Percentiles rank a stretch among this genome's conserved stretches.
phyloP scores from a whole-genome alignment of 2,329 filamentous ascomycete species.

The Fusarium luffae region DNA sequence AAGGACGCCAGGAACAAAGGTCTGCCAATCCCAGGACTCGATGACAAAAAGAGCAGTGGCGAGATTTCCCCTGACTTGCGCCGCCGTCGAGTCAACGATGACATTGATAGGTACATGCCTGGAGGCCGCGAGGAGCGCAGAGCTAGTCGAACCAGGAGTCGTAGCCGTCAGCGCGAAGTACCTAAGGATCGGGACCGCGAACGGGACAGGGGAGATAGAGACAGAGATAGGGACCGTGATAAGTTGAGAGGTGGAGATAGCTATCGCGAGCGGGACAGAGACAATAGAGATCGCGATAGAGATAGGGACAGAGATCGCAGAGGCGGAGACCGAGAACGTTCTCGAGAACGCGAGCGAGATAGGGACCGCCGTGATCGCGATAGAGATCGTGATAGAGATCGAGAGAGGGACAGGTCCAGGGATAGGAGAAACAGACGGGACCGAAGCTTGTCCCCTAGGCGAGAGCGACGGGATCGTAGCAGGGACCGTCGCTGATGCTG shows the following conservation, averaged over 20 bases:
- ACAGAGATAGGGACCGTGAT: slow-evolving; percentile 44
- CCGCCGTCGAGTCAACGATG: slow-evolving; percentile 43
- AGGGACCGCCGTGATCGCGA: slow-evolving; percentile 46
- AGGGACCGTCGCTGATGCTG: slow-evolving; percentile 55
- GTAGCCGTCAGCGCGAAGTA: slow-evolving; percentile 49
- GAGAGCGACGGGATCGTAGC: slow-evolving; percentile 53
- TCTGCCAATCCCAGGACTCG: slow-evolving; percentile 67
- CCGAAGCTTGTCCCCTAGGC: slow-evolving; percentile 50
- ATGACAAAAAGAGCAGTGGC: slow-evolving; percentile 60
- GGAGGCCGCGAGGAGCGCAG: slow-evolving; percentile 56
- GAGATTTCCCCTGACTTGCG: slow-evolving; percentile 59
- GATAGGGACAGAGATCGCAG: slow-evolving; percentile 48
- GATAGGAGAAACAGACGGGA: slow-evolving; percentile 43
- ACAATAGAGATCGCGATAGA: slow-evolving; percentile 44
- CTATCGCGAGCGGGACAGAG: slow-evolving; percentile 34
- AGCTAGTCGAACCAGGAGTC: slow-evolving; percentile 51
- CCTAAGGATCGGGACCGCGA: slow-evolving; percentile 52
- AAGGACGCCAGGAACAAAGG: slow-evolving; percentile 70
- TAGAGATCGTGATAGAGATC: slow-evolving; percentile 22
- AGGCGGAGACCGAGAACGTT: slow-evolving; percentile 51
- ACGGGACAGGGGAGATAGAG: slow-evolving; percentile 37
- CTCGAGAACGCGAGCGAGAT: slow-evolving; percentile 48
- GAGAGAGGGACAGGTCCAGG: slow-evolving; percentile 35
- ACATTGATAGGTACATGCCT: slow-evolving; percentile 60
- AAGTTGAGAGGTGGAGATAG: slow-evolving; percentile 41